A percentile compares a stretch with the other conserved stretches of the same genome.
Evolutionary conservation across 306 rosid species (phyloP).

Genomic region (Ormosia emarginata): DNA sequence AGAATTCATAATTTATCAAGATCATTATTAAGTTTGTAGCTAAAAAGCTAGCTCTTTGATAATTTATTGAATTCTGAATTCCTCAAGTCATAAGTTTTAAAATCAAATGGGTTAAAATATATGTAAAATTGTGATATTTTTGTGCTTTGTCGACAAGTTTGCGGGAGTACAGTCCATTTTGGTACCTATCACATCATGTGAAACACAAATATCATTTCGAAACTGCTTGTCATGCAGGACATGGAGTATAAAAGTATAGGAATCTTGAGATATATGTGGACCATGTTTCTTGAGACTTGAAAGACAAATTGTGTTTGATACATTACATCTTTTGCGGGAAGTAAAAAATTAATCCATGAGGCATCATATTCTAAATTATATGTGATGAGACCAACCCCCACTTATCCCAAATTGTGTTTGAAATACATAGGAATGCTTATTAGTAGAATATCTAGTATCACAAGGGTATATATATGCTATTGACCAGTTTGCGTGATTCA

Average conservation of each 20-base stretch:
- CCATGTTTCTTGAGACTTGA: not conserved
- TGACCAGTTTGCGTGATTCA: not conserved
- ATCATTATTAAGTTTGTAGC: no score
- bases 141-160: not conserved
- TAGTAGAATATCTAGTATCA: not conserved
- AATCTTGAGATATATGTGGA: not conserved
- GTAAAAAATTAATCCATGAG: not conserved
- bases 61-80: no score
- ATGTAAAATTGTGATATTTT: not conserved
- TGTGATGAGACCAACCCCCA: not conserved
- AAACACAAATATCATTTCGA: not conserved
- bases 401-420: not conserved
- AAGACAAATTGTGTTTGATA: not conserved
- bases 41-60: no score
- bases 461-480: not conserved
- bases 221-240: not conserved
- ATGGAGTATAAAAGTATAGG: conserved; percentile 10
- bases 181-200: not conserved
- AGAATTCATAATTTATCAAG: no score
- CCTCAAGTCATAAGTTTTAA: no score
- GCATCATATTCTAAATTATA: conserved; percentile 17
- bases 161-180: not conserved
- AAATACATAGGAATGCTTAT: not conserved
- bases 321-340: not conserved
- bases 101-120: no score